Percentiles rank a stretch among this genome's conserved stretches.
These are phyloP conservation scores for Torulaspora quercuum DNA, from an alignment of 805 yeast species.

Conservation along the genomic window DNA sequence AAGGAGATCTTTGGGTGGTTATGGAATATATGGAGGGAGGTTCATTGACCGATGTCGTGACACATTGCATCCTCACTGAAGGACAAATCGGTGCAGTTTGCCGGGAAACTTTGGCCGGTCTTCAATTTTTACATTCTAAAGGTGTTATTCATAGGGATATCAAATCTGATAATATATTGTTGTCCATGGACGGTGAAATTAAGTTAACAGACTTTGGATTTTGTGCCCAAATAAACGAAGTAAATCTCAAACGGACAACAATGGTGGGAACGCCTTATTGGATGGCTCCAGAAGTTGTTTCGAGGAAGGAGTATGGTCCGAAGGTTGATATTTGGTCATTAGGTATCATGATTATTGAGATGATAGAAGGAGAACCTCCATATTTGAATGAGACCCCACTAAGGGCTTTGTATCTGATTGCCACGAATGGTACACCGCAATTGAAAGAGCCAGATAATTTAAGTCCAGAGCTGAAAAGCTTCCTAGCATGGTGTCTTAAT, in stretches of 20 bases:
- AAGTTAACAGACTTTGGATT: constrained; percentile 95
- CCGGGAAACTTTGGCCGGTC: constrained; percentile 82
- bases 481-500: constrained; percentile 72
- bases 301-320: constrained; percentile 91
- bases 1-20: constrained; percentile 88
- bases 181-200: constrained; percentile 81
- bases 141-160: constrained; percentile 96
- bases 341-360: constrained; percentile 97
- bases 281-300: constrained; percentile 99
- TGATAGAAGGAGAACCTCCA: constrained; percentile 99
- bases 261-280: constrained; percentile 99
- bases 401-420: constrained; percentile 88
- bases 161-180: constrained; percentile 86
- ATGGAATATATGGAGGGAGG: constrained; percentile 99
- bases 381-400: constrained; percentile 94
- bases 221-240: constrained; percentile 88
- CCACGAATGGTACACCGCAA: constrained; percentile 94
- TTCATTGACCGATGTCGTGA: constrained; percentile 89
- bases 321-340: constrained; percentile 97
- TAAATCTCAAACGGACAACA: constrained; percentile 84
- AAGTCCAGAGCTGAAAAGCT: constrained; percentile 60
- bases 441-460: constrained; percentile 83
- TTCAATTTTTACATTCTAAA: constrained; percentile 81
- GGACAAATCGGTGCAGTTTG: constrained; percentile 95
- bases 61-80: constrained; percentile 83